phyloP scores from a whole-genome alignment of 2,329 filamentous ascomycete genomes.

The Pyrenophora graminea region DNA sequence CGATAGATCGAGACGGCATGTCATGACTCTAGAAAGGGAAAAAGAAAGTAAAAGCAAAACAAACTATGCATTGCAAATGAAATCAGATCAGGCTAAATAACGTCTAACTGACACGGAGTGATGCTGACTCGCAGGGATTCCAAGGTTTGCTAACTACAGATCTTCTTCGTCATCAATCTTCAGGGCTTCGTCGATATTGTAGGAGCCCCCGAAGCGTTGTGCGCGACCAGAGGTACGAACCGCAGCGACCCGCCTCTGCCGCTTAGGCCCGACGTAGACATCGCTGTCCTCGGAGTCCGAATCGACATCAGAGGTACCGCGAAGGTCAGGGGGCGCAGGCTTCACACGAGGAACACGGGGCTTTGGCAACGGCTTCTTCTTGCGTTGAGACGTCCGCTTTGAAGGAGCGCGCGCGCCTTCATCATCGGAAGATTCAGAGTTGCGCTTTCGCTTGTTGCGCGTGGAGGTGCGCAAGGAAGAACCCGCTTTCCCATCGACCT shows the following conservation, averaged over 20 bases:
- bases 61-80: too few relatives aligned
- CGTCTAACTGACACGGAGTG: too few relatives aligned
- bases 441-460: background rate
- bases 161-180: background rate
- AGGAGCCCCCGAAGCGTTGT: background rate
- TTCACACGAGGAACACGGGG: background rate
- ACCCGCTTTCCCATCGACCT: too few relatives aligned
- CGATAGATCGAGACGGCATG: too few relatives aligned
- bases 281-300: constrained; percentile 13
- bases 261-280: constrained; percentile 8
- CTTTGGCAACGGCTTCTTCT: background rate
- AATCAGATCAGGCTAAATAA: too few relatives aligned
- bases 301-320: background rate
- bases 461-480: background rate
- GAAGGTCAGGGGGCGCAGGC: background rate
- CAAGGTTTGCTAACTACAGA: too few relatives aligned
- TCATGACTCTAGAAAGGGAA: too few relatives aligned
- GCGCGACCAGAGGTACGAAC: constrained; percentile 8
- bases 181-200: background rate
- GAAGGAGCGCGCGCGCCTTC: background rate
- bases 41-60: too few relatives aligned
- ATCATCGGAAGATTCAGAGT: background rate
- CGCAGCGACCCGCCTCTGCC: background rate
- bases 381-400: background rate
- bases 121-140: too few relatives aligned